A percentile compares a stretch with the other conserved stretches of the same genome.
phyloP scores from a whole-genome alignment of 2,329 filamentous ascomycete species.

The Xylariaceae sp. region DNA sequence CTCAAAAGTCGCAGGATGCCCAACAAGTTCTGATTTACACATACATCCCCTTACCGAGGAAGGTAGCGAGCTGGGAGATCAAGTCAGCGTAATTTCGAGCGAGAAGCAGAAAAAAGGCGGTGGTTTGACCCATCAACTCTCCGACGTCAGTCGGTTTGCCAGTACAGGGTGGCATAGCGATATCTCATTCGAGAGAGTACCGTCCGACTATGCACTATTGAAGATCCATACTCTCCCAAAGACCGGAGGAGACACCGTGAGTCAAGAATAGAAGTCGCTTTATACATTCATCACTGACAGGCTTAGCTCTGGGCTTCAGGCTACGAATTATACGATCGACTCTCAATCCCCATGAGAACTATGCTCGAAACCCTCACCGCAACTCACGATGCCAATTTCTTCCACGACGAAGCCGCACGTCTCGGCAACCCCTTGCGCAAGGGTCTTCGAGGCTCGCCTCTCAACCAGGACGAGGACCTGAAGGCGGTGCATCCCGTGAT shows the following conservation, averaged over 20 bases:
- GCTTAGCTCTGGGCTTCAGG: slow-evolving; percentile 44
- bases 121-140: slow-evolving; percentile 47
- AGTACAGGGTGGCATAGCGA: slow-evolving; percentile 49
- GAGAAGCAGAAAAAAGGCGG: slow-evolving; percentile 53
- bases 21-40: slow-evolving; percentile 47
- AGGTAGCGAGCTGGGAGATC: slow-evolving; percentile 48
- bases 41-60: slow-evolving; percentile 53
- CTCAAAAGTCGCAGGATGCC: slow-evolving; percentile 42
- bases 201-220: slow-evolving; percentile 51
- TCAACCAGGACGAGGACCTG: slow-evolving; percentile 53
- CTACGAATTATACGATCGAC: slow-evolving; percentile 51
- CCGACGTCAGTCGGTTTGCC: slow-evolving; percentile 46
- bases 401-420: slow-evolving; percentile 45
- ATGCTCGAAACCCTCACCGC: slow-evolving; percentile 48
- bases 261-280: slow-evolving; percentile 5
- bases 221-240: slow-evolving; percentile 45
- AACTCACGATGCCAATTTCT: slow-evolving; percentile 47
- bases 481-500: slow-evolving; percentile 50
- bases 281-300: background rate
- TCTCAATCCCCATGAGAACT: slow-evolving; percentile 44
- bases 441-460: slow-evolving; percentile 47
- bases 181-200: slow-evolving; percentile 51
- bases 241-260: slow-evolving; percentile 40
- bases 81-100: slow-evolving; percentile 54
- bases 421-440: slow-evolving; percentile 44